Evolutionary conservation across 2,329 filamentous ascomycete species (phyloP), one percentile per base, ranked within the genome.

Genomic region (Lomentospora prolificans): DNA sequence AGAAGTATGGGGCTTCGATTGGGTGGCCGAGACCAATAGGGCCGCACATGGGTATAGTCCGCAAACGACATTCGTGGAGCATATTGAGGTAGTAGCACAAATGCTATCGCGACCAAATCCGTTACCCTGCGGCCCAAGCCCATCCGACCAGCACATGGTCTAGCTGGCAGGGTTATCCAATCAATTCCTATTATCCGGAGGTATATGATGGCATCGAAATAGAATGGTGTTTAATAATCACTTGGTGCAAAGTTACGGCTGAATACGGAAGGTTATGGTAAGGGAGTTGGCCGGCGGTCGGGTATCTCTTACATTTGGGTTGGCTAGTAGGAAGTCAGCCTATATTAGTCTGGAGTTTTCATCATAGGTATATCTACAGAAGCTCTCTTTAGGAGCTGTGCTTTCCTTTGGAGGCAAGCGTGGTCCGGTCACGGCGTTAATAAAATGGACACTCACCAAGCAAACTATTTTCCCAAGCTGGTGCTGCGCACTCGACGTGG

Each of bases 1-100:
- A 2, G 77, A 81, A 4, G 67, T 82, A 12, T 83, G 80, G 80
- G 80, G 80, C 28, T 70, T 72, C 4, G 75, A 79, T 60, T 76
- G 75, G 67, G 70, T 72, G 6, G 69, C 68, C 17, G 74, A 76
- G 59, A 72, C 67, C 61, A 68, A 64, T 59, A 69, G 64, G 57
- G 63, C 66, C 59, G 64, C 19, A 64, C 64, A 52, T 10, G 5
- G 67, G 67, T 46, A 68, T 68, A 41, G 70, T 25, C 19, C n/a
- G 17, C 22, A 36, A n/a, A 27, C 48, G 33, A 56, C 48, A n/a
- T 56, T 41, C 36, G 36, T 56, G 1, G 55, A 56, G 50, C 55
- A 56, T 28, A 56, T 56, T 19, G 55, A 56, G 14, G 50, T 53
- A 8, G 50, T 56, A 17, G 33, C 55, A 17, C 55, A 56, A 50